These are phyloP conservation scores for Saturnispora sekii DNA, from an alignment of 805 yeast species.

Conservation along the genomic window DNA sequence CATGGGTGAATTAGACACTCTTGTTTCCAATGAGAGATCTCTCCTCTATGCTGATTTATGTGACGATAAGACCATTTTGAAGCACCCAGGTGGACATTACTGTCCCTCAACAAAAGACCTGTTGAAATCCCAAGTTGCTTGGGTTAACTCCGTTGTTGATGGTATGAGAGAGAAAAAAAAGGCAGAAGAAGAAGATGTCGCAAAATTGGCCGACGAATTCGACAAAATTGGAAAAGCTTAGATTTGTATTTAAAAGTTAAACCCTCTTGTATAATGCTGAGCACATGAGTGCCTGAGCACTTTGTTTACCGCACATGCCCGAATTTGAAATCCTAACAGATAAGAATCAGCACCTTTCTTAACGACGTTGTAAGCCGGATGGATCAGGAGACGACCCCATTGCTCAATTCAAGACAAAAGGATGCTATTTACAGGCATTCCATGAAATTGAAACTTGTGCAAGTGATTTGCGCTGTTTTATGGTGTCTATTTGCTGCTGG, in stretches of 20 bases:
- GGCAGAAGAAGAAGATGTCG: slow-evolving; percentile 1
- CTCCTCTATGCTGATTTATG: slow-evolving; percentile 49
- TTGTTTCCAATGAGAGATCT: slow-evolving; percentile 68
- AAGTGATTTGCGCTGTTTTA: slow-evolving; percentile 60
- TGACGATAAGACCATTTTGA: slow-evolving; percentile 37
- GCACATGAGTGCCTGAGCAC: background rate
- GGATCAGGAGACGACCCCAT: slow-evolving; percentile 20
- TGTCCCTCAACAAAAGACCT: slow-evolving; percentile 74
- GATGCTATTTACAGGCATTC: slow-evolving; percentile 16
- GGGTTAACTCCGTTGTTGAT: slow-evolving; percentile 24
- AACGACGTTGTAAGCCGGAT: background rate
- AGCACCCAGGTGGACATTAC: slow-evolving; percentile 96
- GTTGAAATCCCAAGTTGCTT: slow-evolving; percentile 25
- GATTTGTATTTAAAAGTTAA: background rate
- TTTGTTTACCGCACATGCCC: background rate
- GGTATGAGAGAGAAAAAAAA: slow-evolving; percentile 9
- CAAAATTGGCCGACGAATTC: slow-evolving; percentile 15
- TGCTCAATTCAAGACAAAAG: slow-evolving; percentile 11
- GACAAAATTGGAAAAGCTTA: slow-evolving; percentile 23
- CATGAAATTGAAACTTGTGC: slow-evolving; percentile 31
- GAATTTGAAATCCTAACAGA: too few species aligned
- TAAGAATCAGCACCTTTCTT: too few species aligned
- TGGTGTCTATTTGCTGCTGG: slow-evolving; percentile 95
- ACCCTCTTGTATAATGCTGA: too few species aligned
- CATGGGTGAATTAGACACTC: slow-evolving; percentile 78